Conservation (phyloP, 257 asterid species). For the Przewalskia tangutica region DNA sequence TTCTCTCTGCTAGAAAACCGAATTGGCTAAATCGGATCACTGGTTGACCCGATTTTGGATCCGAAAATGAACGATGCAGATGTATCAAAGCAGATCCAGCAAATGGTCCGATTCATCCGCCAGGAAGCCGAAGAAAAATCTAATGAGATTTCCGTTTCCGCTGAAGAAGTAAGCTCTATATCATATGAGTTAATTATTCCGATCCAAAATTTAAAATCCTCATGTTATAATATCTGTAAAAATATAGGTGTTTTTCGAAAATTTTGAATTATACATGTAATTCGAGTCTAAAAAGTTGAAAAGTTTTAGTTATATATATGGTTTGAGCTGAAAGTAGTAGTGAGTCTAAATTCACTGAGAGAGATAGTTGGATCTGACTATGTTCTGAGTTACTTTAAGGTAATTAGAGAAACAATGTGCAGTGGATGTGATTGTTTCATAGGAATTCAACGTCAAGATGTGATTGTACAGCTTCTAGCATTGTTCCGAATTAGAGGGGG, state of each 20-base stretch:
- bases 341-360: not conserved
- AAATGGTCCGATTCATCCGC: constrained; percentile 99
- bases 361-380: not conserved
- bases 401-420: not conserved
- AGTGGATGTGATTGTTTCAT: not conserved
- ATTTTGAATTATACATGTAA: not conserved
- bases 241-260: not conserved
- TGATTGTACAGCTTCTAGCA: too few species aligned
- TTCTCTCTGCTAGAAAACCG: not conserved
- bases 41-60: not conserved
- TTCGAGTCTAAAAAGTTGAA: not conserved
- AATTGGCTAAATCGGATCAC: not conserved
- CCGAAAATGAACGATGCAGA: constrained; percentile 81
- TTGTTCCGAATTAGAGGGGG: not conserved
- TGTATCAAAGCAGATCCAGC: constrained; percentile 99
- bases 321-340: not conserved
- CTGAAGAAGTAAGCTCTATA: constrained; percentile 60
- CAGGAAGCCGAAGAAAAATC: constrained; percentile 99
- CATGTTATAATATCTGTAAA: not conserved
- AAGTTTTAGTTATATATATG: too few species aligned
- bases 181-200: not conserved
- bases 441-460: constrained; percentile 92
- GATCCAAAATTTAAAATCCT: not conserved
- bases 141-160: constrained; percentile 92
- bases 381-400: not conserved